These are phyloP conservation scores for Monosporozyma yasuniensis DNA, from an alignment of 805 yeast genomes.

Conservation along the genomic window DNA sequence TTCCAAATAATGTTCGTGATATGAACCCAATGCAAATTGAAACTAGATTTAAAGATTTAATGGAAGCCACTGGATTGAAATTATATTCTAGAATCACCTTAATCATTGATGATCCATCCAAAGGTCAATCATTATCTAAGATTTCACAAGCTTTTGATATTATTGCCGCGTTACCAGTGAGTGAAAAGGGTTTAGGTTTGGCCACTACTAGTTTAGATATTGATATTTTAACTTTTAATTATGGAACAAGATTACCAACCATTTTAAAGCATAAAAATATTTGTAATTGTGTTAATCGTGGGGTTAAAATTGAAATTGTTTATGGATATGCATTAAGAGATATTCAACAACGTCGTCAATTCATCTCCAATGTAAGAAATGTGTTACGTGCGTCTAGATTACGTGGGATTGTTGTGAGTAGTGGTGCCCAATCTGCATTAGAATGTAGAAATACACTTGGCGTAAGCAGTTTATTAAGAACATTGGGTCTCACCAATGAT, in stretches of 20 bases:
- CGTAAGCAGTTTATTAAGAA: constrained; percentile 50
- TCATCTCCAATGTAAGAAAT: constrained; percentile 63
- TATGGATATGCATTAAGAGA: constrained; percentile 46
- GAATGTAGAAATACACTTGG: constrained; percentile 63
- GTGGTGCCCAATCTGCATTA: constrained; percentile 56
- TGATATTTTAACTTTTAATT: constrained; percentile 70
- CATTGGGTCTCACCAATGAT: constrained; percentile 62
- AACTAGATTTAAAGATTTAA: constrained; percentile 21
- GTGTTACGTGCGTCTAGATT: constrained; percentile 73
- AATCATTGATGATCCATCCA: constrained; percentile 66
- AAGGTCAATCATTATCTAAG: constrained; percentile 44
- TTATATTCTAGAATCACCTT: constrained; percentile 68
- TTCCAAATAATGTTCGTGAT: constrained; percentile 40
- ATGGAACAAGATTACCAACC: constrained; percentile 56
- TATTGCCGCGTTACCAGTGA: constrained; percentile 68
- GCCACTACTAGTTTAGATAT: constrained; percentile 71
- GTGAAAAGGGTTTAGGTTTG: constrained; percentile 69
- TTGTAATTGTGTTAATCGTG: constrained; percentile 75
- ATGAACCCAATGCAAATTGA: constrained; percentile 35
- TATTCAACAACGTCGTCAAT: constrained; percentile 44
- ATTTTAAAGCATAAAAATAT: constrained; percentile 76
- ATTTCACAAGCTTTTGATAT: constrained; percentile 52
- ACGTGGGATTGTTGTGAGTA: constrained; percentile 68
- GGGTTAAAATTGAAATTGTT: constrained; percentile 71
- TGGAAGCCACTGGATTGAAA: constrained; percentile 34